Conservation (phyloP, 768 basidiomycete genomes). For the Melanogaster broomeanus region DNA sequence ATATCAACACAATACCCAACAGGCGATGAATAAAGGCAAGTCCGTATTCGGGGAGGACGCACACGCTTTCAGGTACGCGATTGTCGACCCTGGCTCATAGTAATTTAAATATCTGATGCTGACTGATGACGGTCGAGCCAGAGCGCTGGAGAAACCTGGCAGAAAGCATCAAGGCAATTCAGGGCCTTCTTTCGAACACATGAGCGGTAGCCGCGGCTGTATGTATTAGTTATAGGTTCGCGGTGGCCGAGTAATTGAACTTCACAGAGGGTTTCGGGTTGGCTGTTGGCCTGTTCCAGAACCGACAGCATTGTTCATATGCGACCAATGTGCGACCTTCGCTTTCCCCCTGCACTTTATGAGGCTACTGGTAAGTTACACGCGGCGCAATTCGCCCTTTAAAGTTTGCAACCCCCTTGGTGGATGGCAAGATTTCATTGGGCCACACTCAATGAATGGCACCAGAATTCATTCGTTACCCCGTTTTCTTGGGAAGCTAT, state of each 20-base stretch:
- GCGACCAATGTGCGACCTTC: constrained; percentile 8
- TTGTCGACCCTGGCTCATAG: constrained; percentile 22
- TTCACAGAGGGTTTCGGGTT: background rate
- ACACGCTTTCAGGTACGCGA: constrained; percentile 52
- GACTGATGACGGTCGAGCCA: constrained; percentile 38
- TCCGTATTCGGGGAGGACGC: constrained; percentile 70
- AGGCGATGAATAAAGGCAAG: constrained; percentile 55
- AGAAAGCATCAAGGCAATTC: constrained; percentile 38
- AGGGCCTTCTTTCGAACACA: constrained; percentile 54
- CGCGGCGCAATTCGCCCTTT: constrained; percentile 21
- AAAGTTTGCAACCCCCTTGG: constrained; percentile 12
- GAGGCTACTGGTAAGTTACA: constrained; percentile 6
- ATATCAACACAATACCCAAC: constrained; percentile 59
- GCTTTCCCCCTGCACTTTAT: constrained; percentile 6
- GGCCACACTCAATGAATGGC: background rate
- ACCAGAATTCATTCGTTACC: too few species aligned
- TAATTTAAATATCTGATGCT: constrained; percentile 20
- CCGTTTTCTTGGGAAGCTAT: constrained; percentile 1
- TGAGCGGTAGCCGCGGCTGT: constrained; percentile 60
- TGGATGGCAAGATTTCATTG: constrained; percentile 8
- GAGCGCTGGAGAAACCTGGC: constrained; percentile 52
- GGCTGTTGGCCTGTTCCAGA: constrained; percentile 8
- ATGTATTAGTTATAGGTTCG: constrained; percentile 68
- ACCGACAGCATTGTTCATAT: constrained; percentile 3
- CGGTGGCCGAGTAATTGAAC: constrained; percentile 56